A percentile compares a stretch with the other conserved stretches of the same genome.
Conservation (phyloP, 306 rosid genomes). For the Lathyrus tuberosus region DNA sequence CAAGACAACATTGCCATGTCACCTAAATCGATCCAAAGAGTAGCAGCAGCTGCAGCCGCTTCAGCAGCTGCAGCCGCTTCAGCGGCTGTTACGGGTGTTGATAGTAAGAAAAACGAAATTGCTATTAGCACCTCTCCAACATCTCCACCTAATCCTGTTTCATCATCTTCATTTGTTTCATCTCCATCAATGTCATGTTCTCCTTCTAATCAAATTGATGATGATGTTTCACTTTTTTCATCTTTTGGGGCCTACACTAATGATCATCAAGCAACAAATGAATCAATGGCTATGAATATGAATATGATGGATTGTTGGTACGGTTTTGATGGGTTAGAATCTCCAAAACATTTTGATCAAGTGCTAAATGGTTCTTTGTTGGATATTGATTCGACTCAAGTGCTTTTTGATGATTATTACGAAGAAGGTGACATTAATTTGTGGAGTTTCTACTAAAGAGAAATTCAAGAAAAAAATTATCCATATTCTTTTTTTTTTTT, state of each 20-base stretch:
- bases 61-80: slow-evolving; percentile 42
- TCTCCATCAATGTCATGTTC: slow-evolving; percentile 59
- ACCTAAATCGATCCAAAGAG: slow-evolving; percentile 85
- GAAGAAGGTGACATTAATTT: slow-evolving; percentile 82
- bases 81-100: slow-evolving; percentile 12
- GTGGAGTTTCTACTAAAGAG: slow-evolving; percentile 86
- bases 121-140: slow-evolving; percentile 22
- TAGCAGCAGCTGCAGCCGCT: slow-evolving; percentile 67
- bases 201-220: slow-evolving; percentile 57
- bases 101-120: slow-evolving; percentile 35
- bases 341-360: slow-evolving; percentile 66
- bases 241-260: slow-evolving; percentile 39
- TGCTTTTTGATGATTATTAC: slow-evolving; percentile 55
- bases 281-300: slow-evolving; percentile 51
- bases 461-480: slow-evolving; percentile 3
- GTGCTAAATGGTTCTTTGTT: slow-evolving; percentile 63
- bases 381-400: slow-evolving; percentile 67
- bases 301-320: slow-evolving; percentile 61
- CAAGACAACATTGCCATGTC: slow-evolving; percentile 60
- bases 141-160: slow-evolving; percentile 38
- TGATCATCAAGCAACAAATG: slow-evolving; percentile 30
- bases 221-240: slow-evolving; percentile 51
- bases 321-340: slow-evolving; percentile 58
- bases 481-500: not conserved
- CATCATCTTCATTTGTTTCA: slow-evolving; percentile 61